phyloP scores from a whole-genome alignment of 2,329 filamentous ascomycete genomes.

The Claviceps paspali region DNA sequence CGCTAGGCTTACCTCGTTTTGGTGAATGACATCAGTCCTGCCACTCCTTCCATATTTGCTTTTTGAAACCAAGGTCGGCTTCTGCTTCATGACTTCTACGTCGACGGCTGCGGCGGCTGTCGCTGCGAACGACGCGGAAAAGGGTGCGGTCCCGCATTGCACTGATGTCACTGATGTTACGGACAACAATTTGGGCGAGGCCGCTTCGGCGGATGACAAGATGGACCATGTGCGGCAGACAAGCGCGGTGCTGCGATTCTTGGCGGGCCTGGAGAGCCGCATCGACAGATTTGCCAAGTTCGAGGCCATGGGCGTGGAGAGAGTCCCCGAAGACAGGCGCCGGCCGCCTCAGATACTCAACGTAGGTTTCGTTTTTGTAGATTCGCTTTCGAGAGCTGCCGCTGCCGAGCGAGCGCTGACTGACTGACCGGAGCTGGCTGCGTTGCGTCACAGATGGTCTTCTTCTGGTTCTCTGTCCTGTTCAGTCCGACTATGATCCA shows the following conservation, averaged over 20 bases:
- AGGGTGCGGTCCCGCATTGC: too few relatives aligned
- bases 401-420: background rate
- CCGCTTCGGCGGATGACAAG: background rate
- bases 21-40: too few relatives aligned
- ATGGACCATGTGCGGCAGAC: background rate
- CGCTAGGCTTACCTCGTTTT: too few relatives aligned
- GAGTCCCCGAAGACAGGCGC: conserved; percentile 3
- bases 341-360: conserved; percentile 3
- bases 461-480: conserved; percentile 7
- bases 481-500: conserved; percentile 6
- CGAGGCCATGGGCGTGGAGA: conserved; percentile 5
- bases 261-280: conserved; percentile 2
- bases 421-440: too few relatives aligned
- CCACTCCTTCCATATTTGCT: too few relatives aligned
- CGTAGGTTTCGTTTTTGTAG: background rate
- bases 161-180: too few relatives aligned
- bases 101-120: too few relatives aligned
- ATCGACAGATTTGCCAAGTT: conserved; percentile 2
- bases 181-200: too few relatives aligned
- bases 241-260: background rate
- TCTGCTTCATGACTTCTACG: too few relatives aligned
- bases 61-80: too few relatives aligned
- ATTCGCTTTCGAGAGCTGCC: too few relatives aligned
- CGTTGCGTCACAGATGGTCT: conserved; percentile 8
- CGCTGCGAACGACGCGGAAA: too few relatives aligned